These are phyloP conservation scores for Mucor saturninus DNA, from an alignment of 371 early-diverging fungal genomes.

Conservation along the genomic window DNA sequence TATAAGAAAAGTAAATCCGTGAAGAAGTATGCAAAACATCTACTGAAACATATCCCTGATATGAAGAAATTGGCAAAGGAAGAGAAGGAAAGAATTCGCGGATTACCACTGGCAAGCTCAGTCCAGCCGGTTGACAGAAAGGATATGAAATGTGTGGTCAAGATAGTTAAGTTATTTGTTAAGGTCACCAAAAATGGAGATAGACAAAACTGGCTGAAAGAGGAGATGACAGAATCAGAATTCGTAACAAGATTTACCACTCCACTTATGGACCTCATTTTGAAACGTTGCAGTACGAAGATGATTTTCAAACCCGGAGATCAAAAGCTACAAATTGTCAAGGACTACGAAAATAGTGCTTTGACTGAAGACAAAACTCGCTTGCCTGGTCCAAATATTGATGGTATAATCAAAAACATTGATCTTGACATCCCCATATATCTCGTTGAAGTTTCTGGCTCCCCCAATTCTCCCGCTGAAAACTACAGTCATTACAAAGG, in stretches of 20 bases:
- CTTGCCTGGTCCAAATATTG: slow-evolving; percentile 23
- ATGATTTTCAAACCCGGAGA: slow-evolving; percentile 18
- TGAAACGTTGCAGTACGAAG: slow-evolving; percentile 13
- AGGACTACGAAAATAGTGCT: slow-evolving; percentile 10
- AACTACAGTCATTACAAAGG: slow-evolving; percentile 21
- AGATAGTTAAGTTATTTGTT: slow-evolving; percentile 14
- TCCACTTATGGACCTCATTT: slow-evolving; percentile 12
- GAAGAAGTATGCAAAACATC: too few relatives aligned
- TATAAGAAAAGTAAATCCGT: too few relatives aligned
- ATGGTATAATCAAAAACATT: slow-evolving; percentile 14
- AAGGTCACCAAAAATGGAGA: slow-evolving; percentile 18
- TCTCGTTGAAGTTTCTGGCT: slow-evolving; percentile 18
- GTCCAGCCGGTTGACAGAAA: too few relatives aligned
- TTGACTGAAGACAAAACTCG: slow-evolving; percentile 20
- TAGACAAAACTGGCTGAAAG: slow-evolving; percentile 25
- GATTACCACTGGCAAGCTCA: too few relatives aligned
- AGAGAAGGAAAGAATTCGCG: too few relatives aligned
- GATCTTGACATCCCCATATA: slow-evolving; percentile 3
- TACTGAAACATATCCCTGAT: too few relatives aligned
- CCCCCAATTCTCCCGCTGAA: slow-evolving; percentile 8
- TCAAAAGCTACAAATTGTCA: slow-evolving; percentile 6
- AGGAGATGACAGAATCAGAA: slow-evolving; percentile 35
- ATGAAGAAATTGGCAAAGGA: too few relatives aligned
- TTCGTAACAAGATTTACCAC: slow-evolving; percentile 9
- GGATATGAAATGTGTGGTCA: slow-evolving; percentile 5